These are phyloP conservation scores for Hemerocallis citrina DNA, from an alignment of 106 monocot species.

Conservation along the genomic window DNA sequence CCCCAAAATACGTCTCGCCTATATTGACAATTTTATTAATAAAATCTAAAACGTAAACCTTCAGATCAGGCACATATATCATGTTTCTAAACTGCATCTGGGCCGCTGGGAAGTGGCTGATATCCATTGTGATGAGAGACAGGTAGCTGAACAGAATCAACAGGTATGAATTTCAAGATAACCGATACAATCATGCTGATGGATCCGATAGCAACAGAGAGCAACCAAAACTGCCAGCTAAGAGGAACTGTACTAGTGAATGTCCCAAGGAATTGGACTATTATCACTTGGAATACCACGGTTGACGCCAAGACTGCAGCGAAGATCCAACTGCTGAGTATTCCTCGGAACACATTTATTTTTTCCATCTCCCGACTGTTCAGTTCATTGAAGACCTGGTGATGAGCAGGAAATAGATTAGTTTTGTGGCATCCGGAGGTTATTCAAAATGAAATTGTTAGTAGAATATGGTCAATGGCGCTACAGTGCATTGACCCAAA, in stretches of 20 bases:
- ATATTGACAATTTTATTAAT: too few species aligned
- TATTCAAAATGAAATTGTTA: not conserved
- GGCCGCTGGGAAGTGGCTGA: constrained; percentile 53
- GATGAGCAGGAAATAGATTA: not conserved
- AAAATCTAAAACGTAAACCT: too few species aligned
- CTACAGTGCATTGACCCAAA: not conserved
- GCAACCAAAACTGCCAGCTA: constrained; percentile 65
- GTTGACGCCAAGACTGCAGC: constrained; percentile 41
- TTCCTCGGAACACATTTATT: constrained; percentile 68
- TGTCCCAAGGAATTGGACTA: constrained; percentile 66
- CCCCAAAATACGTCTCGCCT: too few species aligned
- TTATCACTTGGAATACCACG: constrained; percentile 64
- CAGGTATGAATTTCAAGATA: constrained; percentile 72
- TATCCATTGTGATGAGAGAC: constrained; percentile 31
- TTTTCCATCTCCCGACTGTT: constrained; percentile 93
- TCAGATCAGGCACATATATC: too few species aligned
- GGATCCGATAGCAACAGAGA: constrained; percentile 54
- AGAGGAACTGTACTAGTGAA: constrained; percentile 81
- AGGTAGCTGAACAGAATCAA: constrained; percentile 13
- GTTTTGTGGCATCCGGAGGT: not conserved
- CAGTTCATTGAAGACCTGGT: constrained; percentile 90
- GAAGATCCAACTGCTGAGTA: constrained; percentile 78
- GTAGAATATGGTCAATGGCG: not conserved
- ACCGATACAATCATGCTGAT: constrained; percentile 62
- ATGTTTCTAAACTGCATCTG: constrained; percentile 49